A percentile compares a stretch with the other conserved stretches of the same genome.
phyloP scores from a whole-genome alignment of 2,329 filamentous ascomycete species.

The Ascomycota sp. region DNA sequence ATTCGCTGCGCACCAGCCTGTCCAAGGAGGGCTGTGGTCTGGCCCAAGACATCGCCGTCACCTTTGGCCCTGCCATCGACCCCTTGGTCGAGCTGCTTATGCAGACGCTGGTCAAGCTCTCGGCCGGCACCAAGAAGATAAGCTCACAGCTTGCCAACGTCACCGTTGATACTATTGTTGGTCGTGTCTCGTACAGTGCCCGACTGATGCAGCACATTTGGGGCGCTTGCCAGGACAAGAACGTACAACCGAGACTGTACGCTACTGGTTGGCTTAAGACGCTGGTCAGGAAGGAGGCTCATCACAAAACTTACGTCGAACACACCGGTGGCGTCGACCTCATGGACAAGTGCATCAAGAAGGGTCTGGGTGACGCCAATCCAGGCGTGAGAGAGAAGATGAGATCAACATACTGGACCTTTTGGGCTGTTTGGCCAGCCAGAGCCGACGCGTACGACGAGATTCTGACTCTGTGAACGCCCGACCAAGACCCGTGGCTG shows the following conservation, averaged over 20 bases:
- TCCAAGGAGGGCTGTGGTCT: slow-evolving; percentile 68
- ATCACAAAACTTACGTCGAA: slow-evolving; percentile 64
- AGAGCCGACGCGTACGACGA: slow-evolving; percentile 46
- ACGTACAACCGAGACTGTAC: slow-evolving; percentile 63
- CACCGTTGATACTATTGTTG: slow-evolving; percentile 61
- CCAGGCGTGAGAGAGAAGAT: slow-evolving; percentile 73
- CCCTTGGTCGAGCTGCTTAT: slow-evolving; percentile 76
- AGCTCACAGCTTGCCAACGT: slow-evolving; percentile 60
- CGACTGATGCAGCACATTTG: slow-evolving; percentile 73
- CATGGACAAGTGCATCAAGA: slow-evolving; percentile 72
- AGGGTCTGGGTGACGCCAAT: slow-evolving; percentile 72
- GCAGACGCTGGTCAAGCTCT: slow-evolving; percentile 75
- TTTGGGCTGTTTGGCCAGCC: slow-evolving; percentile 53
- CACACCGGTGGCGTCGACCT: slow-evolving; percentile 63
- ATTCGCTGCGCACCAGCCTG: slow-evolving; percentile 69
- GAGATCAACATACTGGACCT: slow-evolving; percentile 70
- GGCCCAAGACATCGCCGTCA: slow-evolving; percentile 62
- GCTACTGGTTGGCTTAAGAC: slow-evolving; percentile 68
- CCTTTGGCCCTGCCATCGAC: slow-evolving; percentile 58
- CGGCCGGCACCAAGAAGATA: slow-evolving; percentile 80
- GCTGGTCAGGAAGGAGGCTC: slow-evolving; percentile 51
- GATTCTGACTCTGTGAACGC: too few species aligned
- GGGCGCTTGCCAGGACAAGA: slow-evolving; percentile 73
- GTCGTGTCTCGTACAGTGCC: slow-evolving; percentile 54
- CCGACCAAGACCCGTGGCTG: slow-evolving; percentile 3